phyloP scores from a whole-genome alignment of 768 basidiomycete genomes.

The Tylopilus rubrobrunneus region DNA sequence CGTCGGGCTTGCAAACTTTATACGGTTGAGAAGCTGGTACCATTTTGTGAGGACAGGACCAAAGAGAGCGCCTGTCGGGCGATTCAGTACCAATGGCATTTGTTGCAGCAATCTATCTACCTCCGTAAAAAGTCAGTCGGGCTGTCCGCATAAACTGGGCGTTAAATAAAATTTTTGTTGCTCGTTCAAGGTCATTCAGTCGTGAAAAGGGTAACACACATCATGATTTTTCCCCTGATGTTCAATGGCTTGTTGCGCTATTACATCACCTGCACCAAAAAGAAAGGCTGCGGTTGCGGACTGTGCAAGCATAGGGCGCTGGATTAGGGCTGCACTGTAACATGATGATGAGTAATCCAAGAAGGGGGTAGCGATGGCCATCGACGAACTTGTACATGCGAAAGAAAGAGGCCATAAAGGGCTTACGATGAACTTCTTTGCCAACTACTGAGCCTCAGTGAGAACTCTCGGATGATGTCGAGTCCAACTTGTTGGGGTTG shows the following conservation, averaged over 20 bases:
- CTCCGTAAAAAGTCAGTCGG: constrained; percentile 70
- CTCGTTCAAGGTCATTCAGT: not conserved
- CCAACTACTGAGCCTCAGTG: not conserved
- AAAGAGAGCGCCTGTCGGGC: constrained; percentile 56
- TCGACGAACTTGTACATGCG: constrained; percentile 40
- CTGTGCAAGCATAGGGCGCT: constrained; percentile 60
- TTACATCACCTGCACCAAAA: constrained; percentile 72
- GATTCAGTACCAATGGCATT: not conserved
- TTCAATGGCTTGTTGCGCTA: constrained; percentile 87
- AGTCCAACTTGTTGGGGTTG: not conserved
- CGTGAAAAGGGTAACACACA: constrained; percentile 37
- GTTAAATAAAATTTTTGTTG: not conserved
- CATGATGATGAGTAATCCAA: constrained; percentile 10
- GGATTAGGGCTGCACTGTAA: constrained; percentile 53
- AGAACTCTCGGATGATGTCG: no score
- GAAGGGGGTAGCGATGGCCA: not conserved
- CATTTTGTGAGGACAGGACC: constrained; percentile 81
- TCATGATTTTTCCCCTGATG: constrained; percentile 70
- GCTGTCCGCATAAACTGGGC: constrained; percentile 55
- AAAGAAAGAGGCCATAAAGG: constrained; percentile 42
- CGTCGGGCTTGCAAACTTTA: constrained; percentile 62
- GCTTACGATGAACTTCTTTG: not conserved
- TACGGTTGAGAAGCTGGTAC: constrained; percentile 68
- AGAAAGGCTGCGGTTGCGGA: constrained; percentile 62
- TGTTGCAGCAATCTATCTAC: constrained; percentile 27